These are phyloP conservation scores for Lepidium aucheri DNA, from an alignment of 345 rosid genomes.

Conservation along the genomic window DNA sequence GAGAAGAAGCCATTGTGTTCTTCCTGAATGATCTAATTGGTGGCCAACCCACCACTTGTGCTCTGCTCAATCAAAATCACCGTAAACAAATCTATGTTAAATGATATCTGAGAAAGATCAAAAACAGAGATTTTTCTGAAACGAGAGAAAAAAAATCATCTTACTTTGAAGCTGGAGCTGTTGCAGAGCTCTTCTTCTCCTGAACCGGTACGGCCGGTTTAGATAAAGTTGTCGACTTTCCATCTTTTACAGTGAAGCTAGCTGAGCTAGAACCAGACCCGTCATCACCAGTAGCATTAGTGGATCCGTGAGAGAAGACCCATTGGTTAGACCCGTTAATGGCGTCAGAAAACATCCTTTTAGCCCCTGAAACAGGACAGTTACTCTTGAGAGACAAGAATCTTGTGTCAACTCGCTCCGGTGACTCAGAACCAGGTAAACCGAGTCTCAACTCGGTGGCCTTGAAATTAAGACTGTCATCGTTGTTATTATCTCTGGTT, in stretches of 20 bases:
- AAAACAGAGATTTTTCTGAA: neutral
- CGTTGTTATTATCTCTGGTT: slow-evolving; percentile 1
- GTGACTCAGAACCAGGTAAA: slow-evolving; percentile 65
- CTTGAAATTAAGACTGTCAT: slow-evolving; percentile 36
- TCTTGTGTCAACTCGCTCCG: slow-evolving; percentile 30
- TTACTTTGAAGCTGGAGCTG: slow-evolving; percentile 51
- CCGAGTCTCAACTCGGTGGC: slow-evolving; percentile 83
- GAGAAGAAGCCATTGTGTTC: slow-evolving; percentile 62
- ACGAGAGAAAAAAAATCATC: neutral
- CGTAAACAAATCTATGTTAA: neutral
- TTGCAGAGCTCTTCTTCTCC: slow-evolving; percentile 41
- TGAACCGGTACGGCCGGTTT: slow-evolving; percentile 28
- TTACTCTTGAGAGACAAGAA: slow-evolving; percentile 32
- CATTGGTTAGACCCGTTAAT: slow-evolving; percentile 39
- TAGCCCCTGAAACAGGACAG: slow-evolving; percentile 38
- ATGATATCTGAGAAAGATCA: neutral
- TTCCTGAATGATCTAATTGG: slow-evolving; percentile 69
- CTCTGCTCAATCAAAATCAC: slow-evolving; percentile 29
- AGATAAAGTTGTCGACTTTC: slow-evolving; percentile 21
- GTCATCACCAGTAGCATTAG: slow-evolving; percentile 19
- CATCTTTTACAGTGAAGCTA: slow-evolving; percentile 34
- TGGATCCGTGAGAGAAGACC: slow-evolving; percentile 44
- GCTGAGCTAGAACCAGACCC: slow-evolving; percentile 13
- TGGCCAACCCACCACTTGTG: slow-evolving; percentile 86
- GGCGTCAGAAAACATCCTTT: slow-evolving; percentile 54